Evolutionary conservation across 352 stramenopile species (phyloP), one percentile per base, ranked within the genome.

Genomic region (Globisporangium nodosum): DNA sequence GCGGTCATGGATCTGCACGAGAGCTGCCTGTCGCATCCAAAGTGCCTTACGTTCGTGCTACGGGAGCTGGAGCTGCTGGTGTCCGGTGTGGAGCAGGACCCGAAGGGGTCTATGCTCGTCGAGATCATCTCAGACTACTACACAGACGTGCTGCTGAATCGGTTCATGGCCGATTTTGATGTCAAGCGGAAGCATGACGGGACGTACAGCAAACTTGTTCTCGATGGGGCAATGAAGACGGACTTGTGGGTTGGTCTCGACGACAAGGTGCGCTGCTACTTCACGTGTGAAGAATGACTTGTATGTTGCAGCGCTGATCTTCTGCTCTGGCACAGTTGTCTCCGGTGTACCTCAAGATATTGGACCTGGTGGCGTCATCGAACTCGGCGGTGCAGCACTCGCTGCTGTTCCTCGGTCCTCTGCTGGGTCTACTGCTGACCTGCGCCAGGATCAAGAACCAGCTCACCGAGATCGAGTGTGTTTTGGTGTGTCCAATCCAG

Each of bases 401-500:
- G 31, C 69, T 85, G 16, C 33, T 77, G 55, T 84, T 74, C 43
- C 49, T 87, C 16, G 70, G 58, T 18, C 59, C 69, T 7, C 51
- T 87, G 5, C 60, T 82, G 1, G 49, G 63, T 0, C 54, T 84
- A 13, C 52, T 87, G 15, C 52, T 87, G 5, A 61, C 64, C n/a
- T 86, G 71, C 48, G 75, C 62, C 20, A 63, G 70, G 12, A 70
- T 64, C 35, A 69, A 54, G 13, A 63, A 60, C 3, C 48, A 64
- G 42, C 52, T 82, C 2, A 24, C 54, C 15, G 64, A 69, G 16
- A 78, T 84, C n/a, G 71, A 82, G 30, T 74, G 68, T 21, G 62
- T 87, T 0, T 52, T 87, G 18, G 64, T 85, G 15, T 87, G 77
- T 39, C 77, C 77, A 1, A 70, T 87, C 43, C 71, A 81, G 33